Evolutionary conservation across 2,329 filamentous ascomycete genomes (phyloP).

Genomic region (Neonectria punicea): DNA sequence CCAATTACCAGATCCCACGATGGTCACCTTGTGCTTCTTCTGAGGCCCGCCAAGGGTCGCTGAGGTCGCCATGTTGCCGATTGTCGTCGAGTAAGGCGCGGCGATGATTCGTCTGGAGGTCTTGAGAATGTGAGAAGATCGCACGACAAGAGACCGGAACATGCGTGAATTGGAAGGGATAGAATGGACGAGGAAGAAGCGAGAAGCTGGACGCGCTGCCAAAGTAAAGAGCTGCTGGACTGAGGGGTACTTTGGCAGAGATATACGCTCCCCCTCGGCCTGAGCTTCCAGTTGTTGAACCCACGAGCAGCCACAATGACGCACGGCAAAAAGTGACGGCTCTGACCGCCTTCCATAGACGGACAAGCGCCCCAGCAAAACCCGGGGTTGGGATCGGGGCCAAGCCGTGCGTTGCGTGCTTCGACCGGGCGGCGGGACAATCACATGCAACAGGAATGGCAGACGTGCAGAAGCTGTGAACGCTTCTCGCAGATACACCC

Average conservation of each 20-base stretch:
- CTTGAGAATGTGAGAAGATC: constrained; percentile 26
- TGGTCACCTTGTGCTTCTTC: constrained; percentile 90
- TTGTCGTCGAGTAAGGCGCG: constrained; percentile 31
- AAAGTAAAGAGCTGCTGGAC: constrained; percentile 30
- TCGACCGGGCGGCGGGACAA: constrained; percentile 36
- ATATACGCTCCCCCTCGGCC: constrained; percentile 32
- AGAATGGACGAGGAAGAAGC: constrained; percentile 11
- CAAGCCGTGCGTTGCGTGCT: constrained; percentile 13
- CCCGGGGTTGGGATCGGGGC: constrained; percentile 27
- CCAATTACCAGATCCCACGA: constrained; percentile 98
- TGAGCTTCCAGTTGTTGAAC: constrained; percentile 45
- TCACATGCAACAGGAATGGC: constrained; percentile 39
- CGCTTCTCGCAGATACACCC: constrained; percentile 1
- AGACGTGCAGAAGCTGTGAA: not conserved
- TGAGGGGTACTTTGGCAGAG: constrained; percentile 36
- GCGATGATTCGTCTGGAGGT: constrained; percentile 30
- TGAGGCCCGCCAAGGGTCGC: constrained; percentile 58
- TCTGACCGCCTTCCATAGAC: constrained; percentile 40
- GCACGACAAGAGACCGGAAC: constrained; percentile 36
- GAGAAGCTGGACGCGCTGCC: constrained; percentile 13
- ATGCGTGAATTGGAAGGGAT: constrained; percentile 28
- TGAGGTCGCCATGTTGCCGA: constrained; percentile 50
- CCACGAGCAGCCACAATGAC: constrained; percentile 44
- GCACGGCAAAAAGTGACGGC: constrained; percentile 40
- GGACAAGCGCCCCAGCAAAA: constrained; percentile 43